phyloP scores from a whole-genome alignment of 768 basidiomycete genomes.

The Galerina sulciceps region DNA sequence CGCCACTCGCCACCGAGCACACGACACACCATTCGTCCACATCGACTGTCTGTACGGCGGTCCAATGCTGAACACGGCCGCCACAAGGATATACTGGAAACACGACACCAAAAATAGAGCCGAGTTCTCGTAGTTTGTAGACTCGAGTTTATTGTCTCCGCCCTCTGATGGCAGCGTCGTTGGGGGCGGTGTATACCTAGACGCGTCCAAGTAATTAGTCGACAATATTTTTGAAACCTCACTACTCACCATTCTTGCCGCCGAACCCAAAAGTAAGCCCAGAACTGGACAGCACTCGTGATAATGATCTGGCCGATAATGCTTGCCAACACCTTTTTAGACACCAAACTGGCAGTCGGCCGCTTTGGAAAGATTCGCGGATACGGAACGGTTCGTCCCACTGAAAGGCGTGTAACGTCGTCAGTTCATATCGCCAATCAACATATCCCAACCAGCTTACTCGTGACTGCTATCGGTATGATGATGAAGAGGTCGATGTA shows the following conservation, averaged over 20 bases:
- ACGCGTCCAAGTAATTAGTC: background rate
- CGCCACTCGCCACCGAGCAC: background rate
- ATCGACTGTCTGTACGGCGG: slow-evolving; percentile 95
- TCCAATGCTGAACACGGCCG: slow-evolving; percentile 97
- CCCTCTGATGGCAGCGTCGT: slow-evolving; percentile 45
- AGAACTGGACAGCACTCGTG: slow-evolving; percentile 80
- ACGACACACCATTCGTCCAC: slow-evolving; percentile 85
- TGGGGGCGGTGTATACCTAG: slow-evolving; percentile 81
- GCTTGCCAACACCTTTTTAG: slow-evolving; percentile 91
- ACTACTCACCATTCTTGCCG: slow-evolving; percentile 74
- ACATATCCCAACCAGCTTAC: slow-evolving; percentile 50
- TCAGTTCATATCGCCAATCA: slow-evolving; percentile 3
- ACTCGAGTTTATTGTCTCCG: slow-evolving; percentile 74
- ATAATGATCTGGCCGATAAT: slow-evolving; percentile 92
- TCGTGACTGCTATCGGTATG: slow-evolving; percentile 94
- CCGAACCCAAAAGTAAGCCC: slow-evolving; percentile 90
- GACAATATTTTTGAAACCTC: background rate
- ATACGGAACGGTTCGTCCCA: slow-evolving; percentile 94
- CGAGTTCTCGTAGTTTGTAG: slow-evolving; percentile 91
- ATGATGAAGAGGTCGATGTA: slow-evolving; percentile 99
- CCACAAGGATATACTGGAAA: slow-evolving; percentile 98
- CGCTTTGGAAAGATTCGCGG: slow-evolving; percentile 85
- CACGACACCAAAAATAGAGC: slow-evolving; percentile 92
- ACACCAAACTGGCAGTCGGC: slow-evolving; percentile 94
- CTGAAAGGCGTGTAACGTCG: slow-evolving; percentile 42